Conservation (phyloP, 2,329 filamentous ascomycete genomes). For the Diaporthe sp. region DNA sequence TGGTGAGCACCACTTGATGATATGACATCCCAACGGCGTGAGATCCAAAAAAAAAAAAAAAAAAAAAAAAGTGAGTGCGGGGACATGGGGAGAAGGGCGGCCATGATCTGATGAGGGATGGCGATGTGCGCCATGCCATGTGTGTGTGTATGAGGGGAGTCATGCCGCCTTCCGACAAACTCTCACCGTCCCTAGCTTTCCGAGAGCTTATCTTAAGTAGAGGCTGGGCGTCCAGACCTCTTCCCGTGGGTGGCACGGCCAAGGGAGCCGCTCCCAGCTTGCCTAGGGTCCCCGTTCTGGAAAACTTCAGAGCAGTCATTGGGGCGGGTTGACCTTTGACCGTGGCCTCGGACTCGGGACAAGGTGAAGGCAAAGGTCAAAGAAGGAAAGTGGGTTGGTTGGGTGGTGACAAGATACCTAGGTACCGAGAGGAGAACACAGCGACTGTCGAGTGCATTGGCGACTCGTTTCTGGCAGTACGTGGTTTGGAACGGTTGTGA, state of each 20-base stretch:
- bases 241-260: neutral
- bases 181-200: neutral
- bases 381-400: no score
- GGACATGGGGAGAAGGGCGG: neutral
- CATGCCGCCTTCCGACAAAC: slow-evolving; percentile 21
- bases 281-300: slow-evolving; percentile 11
- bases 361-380: neutral
- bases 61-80: neutral
- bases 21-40: slow-evolving; percentile 20
- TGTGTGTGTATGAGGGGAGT: neutral
- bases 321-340: neutral
- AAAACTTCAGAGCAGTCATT: neutral
- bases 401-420: neutral
- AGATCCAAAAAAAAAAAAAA: neutral
- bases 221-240: slow-evolving; percentile 10
- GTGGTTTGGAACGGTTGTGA: neutral
- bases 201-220: slow-evolving; percentile 20
- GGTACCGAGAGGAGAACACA: neutral
- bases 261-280: slow-evolving; percentile 8
- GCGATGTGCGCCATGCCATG: neutral
- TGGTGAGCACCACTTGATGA: slow-evolving; percentile 1
- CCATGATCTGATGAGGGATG: neutral
- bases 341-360: slow-evolving; percentile 7
- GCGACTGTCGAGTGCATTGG: neutral
- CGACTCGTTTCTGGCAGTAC: neutral